Conservation (phyloP, 2,329 filamentous ascomycete genomes). For the Neofusicoccum umdonicola region DNA sequence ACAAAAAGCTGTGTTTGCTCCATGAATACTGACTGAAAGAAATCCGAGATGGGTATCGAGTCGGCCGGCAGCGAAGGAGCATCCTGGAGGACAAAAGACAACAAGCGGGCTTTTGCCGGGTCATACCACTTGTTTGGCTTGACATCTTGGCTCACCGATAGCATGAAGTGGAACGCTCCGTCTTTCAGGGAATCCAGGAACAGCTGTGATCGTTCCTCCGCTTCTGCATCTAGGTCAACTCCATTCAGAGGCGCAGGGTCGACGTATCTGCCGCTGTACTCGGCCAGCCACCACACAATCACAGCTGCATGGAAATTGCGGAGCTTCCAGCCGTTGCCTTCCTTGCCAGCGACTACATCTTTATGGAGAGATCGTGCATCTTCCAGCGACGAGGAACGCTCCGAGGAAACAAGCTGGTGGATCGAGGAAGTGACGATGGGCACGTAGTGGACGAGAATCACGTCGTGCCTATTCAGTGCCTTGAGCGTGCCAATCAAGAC, state of each 20-base stretch:
- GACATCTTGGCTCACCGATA: constrained; percentile 79
- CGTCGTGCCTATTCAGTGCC: constrained; percentile 74
- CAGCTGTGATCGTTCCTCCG: constrained; percentile 66
- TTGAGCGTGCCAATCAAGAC: constrained; percentile 67
- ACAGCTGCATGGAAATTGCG: constrained; percentile 76
- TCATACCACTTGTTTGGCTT: constrained; percentile 83
- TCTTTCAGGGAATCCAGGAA: constrained; percentile 80
- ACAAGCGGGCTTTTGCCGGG: constrained; percentile 76
- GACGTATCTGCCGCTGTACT: constrained; percentile 87
- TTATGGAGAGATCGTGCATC: constrained; percentile 70
- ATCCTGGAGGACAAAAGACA: constrained; percentile 79
- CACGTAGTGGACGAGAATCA: constrained; percentile 72
- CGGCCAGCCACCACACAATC: constrained; percentile 82
- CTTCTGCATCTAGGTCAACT: constrained; percentile 65
- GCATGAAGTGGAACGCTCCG: constrained; percentile 86
- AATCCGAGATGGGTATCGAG: constrained; percentile 64
- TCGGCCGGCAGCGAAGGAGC: constrained; percentile 68
- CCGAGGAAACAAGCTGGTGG: constrained; percentile 8
- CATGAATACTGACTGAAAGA: constrained; percentile 72
- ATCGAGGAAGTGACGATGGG: constrained; percentile 70
- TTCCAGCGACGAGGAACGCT: constrained; percentile 51
- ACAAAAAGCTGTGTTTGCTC: constrained; percentile 81
- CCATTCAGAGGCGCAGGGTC: constrained; percentile 62
- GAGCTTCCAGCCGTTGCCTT: constrained; percentile 69
- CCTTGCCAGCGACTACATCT: constrained; percentile 63